These are phyloP conservation scores for Hansenula sp. DNA, from an alignment of 1,139 yeast species.

Conservation along the genomic window DNA sequence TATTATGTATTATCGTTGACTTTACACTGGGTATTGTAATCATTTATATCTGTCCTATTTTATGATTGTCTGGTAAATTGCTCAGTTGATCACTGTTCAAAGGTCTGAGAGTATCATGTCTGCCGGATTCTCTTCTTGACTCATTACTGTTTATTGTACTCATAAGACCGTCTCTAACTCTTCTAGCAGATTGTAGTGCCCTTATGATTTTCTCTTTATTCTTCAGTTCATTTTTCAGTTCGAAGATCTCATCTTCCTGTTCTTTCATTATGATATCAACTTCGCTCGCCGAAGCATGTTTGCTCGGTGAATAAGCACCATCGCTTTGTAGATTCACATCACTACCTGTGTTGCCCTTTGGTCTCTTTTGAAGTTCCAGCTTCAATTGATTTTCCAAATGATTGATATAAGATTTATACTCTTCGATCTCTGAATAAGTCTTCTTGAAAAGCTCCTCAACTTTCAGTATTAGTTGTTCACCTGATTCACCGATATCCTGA, in stretches of 20 bases:
- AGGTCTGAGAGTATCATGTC: conserved; percentile 5
- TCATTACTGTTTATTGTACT: conserved; percentile 14
- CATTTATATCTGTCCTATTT: neutral
- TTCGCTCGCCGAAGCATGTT: conserved; percentile 8
- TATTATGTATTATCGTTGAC: neutral
- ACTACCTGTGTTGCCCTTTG: neutral
- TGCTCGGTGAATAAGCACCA: conserved; percentile 4
- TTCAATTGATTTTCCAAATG: conserved; percentile 58
- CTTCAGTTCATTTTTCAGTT: conserved; percentile 55
- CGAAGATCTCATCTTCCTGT: conserved; percentile 67
- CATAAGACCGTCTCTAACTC: conserved; percentile 37
- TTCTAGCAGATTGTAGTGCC: conserved; percentile 61
- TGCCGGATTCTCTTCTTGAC: conserved; percentile 10
- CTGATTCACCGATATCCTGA: conserved; percentile 9
- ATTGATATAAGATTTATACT: conserved; percentile 56
- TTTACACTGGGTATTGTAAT: neutral
- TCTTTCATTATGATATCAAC: conserved; percentile 40
- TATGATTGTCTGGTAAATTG: neutral
- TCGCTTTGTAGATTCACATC: conserved; percentile 1
- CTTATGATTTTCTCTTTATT: conserved; percentile 77
- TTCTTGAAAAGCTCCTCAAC: conserved; percentile 28
- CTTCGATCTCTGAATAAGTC: conserved; percentile 45
- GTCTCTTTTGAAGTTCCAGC: conserved; percentile 7
- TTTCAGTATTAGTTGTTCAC: conserved; percentile 19
- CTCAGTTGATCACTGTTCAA: conserved; percentile 4